Conservation (phyloP, 2,329 filamentous ascomycete genomes). For the Ceratocystis cubensis region DNA sequence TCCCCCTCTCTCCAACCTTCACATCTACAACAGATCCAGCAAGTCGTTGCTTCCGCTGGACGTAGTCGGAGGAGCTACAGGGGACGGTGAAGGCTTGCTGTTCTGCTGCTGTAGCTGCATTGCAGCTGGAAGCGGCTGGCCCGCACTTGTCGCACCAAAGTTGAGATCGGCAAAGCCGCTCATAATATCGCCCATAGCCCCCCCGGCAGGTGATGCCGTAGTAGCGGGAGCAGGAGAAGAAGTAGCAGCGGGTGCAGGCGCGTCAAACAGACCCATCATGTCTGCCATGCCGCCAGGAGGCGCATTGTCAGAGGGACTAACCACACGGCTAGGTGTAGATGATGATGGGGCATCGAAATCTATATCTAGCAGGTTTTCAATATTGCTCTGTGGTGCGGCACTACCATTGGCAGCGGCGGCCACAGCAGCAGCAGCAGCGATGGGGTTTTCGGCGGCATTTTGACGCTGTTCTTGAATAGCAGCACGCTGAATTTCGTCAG, state of each 20-base stretch:
- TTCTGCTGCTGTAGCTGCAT: slow-evolving; percentile 40
- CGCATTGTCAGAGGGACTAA: slow-evolving; percentile 43
- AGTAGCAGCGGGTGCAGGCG: slow-evolving; percentile 48
- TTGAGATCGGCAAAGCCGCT: slow-evolving; percentile 77
- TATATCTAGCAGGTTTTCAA: slow-evolving; percentile 91
- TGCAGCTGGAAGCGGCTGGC: slow-evolving; percentile 51
- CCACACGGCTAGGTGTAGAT: slow-evolving; percentile 56
- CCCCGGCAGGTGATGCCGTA: slow-evolving; percentile 31
- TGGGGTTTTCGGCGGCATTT: slow-evolving; percentile 84
- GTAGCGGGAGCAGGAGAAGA: slow-evolving; percentile 25
- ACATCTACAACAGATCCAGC: slow-evolving; percentile 31
- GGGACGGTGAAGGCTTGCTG: slow-evolving; percentile 21
- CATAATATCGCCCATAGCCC: slow-evolving; percentile 71
- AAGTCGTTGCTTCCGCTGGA: slow-evolving; percentile 39
- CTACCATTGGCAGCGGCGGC: slow-evolving; percentile 49
- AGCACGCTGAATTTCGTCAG: slow-evolving; percentile 85
- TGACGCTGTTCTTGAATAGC: slow-evolving; percentile 94
- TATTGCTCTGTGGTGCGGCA: slow-evolving; percentile 53
- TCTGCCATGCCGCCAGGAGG: slow-evolving; percentile 43
- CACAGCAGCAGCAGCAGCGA: slow-evolving; percentile 63
- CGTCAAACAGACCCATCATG: slow-evolving; percentile 60
- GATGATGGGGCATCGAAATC: slow-evolving; percentile 94
- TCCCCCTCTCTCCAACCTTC: neutral
- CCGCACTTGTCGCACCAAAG: slow-evolving; percentile 45
- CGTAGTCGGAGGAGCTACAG: slow-evolving; percentile 23